Conservation (phyloP, 2,329 filamentous ascomycete species). For the Capronia epimyces region DNA sequence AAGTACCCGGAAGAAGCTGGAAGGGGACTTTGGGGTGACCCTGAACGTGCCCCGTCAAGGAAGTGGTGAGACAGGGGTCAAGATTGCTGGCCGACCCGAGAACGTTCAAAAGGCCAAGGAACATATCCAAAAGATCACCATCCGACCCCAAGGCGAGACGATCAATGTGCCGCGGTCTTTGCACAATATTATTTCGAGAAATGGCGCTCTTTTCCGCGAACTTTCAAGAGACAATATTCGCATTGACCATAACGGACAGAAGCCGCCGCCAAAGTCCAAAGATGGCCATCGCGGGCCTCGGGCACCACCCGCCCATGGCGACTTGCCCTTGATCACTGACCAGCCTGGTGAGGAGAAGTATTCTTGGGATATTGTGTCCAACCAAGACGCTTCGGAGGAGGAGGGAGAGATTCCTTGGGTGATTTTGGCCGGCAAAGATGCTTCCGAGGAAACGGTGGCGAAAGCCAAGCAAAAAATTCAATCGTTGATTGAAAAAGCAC, state of each 20-base stretch:
- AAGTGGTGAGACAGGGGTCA: constrained; percentile 75
- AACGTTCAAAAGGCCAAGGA: constrained; percentile 81
- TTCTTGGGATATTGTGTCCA: constrained; percentile 70
- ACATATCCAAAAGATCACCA: constrained; percentile 71
- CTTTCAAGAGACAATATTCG: constrained; percentile 83
- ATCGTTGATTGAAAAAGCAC: constrained; percentile 60
- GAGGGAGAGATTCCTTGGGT: constrained; percentile 67
- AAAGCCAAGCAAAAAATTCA: constrained; percentile 74
- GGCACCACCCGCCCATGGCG: constrained; percentile 51
- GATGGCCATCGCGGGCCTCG: constrained; percentile 42
- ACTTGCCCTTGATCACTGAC: constrained; percentile 84
- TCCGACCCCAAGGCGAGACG: constrained; percentile 82
- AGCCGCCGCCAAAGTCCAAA: constrained; percentile 64
- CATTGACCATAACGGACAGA: constrained; percentile 81
- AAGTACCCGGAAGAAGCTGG: constrained; percentile 76
- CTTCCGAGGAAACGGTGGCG: constrained; percentile 65
- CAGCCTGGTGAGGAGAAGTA: constrained; percentile 66
- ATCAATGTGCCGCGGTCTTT: constrained; percentile 74
- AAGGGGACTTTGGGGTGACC: constrained; percentile 77
- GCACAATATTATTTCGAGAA: constrained; percentile 80
- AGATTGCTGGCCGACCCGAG: constrained; percentile 70
- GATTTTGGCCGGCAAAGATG: constrained; percentile 57
- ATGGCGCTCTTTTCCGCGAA: constrained; percentile 87
- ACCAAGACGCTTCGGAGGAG: constrained; percentile 22
- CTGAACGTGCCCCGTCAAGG: constrained; percentile 91